Conservation (phyloP, 2,329 filamentous ascomycete species). For the Claviceps pusilla region DNA sequence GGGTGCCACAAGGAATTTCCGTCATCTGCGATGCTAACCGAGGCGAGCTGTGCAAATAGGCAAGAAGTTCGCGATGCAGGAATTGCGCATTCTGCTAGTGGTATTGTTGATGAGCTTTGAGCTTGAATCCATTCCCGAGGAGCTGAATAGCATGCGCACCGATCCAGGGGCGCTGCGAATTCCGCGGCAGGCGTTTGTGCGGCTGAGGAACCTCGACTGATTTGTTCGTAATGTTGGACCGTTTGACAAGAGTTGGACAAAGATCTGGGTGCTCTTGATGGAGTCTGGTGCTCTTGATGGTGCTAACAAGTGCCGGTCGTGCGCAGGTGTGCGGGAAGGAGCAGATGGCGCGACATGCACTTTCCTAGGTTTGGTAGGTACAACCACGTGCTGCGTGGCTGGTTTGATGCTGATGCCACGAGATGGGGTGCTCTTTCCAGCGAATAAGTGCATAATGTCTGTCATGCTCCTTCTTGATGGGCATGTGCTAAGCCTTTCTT, state of each 20-base stretch:
- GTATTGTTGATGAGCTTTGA: background rate
- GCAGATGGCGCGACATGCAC: background rate
- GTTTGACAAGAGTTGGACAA: background rate
- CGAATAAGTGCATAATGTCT: no score
- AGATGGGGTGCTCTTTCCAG: no score
- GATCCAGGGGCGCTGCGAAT: background rate
- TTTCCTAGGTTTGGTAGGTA: background rate
- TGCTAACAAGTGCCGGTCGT: background rate
- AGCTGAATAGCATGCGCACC: background rate
- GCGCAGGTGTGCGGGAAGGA: background rate
- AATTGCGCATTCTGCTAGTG: background rate
- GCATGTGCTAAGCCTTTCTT: no score
- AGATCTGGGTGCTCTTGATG: background rate
- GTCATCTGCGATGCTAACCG: background rate
- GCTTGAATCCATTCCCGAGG: background rate
- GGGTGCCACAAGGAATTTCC: background rate
- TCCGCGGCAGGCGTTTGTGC: background rate
- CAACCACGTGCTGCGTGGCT: no score
- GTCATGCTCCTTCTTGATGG: no score
- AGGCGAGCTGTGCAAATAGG: background rate
- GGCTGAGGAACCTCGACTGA: background rate
- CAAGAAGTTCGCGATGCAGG: slow-evolving; percentile 1
- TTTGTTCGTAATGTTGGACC: background rate
- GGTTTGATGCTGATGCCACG: background rate
- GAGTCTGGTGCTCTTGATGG: no score